Base-by-base conservation (phyloP, 306 rosid genomes). In the Acacia acuminata region DNA sequence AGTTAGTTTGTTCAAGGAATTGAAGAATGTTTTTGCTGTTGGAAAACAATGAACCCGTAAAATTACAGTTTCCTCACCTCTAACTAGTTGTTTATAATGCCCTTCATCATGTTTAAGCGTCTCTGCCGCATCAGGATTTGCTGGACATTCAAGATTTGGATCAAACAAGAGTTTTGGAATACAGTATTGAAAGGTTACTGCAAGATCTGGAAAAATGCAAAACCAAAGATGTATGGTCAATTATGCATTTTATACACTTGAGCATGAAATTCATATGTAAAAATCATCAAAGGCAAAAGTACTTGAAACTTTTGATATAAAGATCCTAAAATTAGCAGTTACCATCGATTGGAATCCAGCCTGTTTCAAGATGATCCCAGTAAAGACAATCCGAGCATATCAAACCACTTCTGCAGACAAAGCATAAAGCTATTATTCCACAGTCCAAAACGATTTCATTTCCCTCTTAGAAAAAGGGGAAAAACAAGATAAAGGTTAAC, bases 51-150 rank as follows among this genome's bases (percentile, higher is more conserved):
- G 48, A 44, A 44, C 42, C 42, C 42, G 42, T 38, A 38, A 38
- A 38, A 38, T 38, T 73, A 73, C 27, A 61, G 36, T 61, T 25
- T 61, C 67, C 67, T 10, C 67, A 92, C 99, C 98, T 94, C 6
- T 90, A 68, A 92, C 98, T 87, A 92, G 86, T 0, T 0, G 25
- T 56, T 3, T 13, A 24, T 8, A 58, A 15, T 8, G 1, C 11
- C 3, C 10, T 53, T 20, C 22, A 56, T 19, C 4, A 0, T 56
- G 4, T 3, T 2, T 0, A 96, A 92, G 88, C 82, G 90, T 82
- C 7, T 96, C 90, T 1, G 48, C 48, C 3, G 48, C 13, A 10
- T 44, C 48, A 44, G 0, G 4, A 48, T 48, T 12, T 14, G 1
- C 6, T 13, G 53, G 53, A 12, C 16, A 3, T 48, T 48, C 53